These are phyloP conservation scores for Trametes polyzona DNA, from an alignment of 1,284 basidiomycete species.

Conservation along the genomic window DNA sequence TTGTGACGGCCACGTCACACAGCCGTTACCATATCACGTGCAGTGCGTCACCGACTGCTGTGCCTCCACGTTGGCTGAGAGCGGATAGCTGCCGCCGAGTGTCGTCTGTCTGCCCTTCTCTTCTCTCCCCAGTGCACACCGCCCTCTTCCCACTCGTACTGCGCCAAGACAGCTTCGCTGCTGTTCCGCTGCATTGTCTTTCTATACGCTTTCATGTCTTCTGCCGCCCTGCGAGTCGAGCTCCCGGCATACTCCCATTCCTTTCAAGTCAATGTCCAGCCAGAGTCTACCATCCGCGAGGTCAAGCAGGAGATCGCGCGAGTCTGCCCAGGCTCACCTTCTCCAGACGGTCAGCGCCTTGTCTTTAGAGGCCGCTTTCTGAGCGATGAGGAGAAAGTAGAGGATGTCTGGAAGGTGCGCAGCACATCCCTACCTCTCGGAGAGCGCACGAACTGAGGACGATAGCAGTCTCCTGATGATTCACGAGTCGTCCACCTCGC, in stretches of 20 bases:
- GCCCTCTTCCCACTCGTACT: conserved; percentile 9
- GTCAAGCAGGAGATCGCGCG: conserved; percentile 69
- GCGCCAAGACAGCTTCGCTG: conserved; percentile 17
- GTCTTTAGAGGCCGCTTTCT: conserved; percentile 75
- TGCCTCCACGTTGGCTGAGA: conserved; percentile 22
- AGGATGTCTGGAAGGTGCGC: conserved; percentile 71
- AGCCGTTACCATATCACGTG: neutral
- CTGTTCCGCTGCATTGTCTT: conserved; percentile 3
- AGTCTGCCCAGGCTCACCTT: conserved; percentile 67
- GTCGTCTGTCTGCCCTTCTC: neutral
- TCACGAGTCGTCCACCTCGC: conserved; percentile 71
- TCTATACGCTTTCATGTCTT: conserved; percentile 35
- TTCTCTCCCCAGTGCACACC: conserved; percentile 2
- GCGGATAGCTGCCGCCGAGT: conserved; percentile 7
- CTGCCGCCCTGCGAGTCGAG: conserved; percentile 66
- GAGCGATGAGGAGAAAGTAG: conserved; percentile 64
- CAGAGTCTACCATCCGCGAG: conserved; percentile 55
- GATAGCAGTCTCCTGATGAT: conserved; percentile 54
- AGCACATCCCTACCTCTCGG: neutral
- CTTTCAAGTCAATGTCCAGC: conserved; percentile 58
- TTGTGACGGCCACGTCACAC: neutral
- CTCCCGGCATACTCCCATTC: conserved; percentile 73
- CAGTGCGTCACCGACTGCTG: conserved; percentile 1
- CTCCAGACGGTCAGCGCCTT: conserved; percentile 69
- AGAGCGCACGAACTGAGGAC: conserved; percentile 17